A percentile compares a stretch with the other conserved stretches of the same genome.
Conservation (phyloP, 306 rosid genomes). For the Citrullus colocynthis region DNA sequence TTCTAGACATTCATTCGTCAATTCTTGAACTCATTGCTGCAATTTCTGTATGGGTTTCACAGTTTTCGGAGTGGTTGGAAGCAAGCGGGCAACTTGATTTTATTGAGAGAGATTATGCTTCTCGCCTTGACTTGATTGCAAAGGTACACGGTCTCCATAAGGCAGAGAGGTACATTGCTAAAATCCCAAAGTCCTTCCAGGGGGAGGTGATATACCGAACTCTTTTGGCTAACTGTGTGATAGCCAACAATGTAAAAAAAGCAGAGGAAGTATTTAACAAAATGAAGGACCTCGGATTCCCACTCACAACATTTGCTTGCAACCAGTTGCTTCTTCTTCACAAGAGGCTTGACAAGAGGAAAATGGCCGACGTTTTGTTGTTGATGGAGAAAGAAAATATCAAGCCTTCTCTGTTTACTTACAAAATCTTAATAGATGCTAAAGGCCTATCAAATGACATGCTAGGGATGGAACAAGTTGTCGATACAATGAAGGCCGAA, state of each 20-base stretch:
- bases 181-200: conserved; percentile 58
- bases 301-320: conserved; percentile 50
- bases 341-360: conserved; percentile 54
- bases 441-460: conserved; percentile 60
- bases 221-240: conserved; percentile 44
- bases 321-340: conserved; percentile 70
- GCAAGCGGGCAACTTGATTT: conserved; percentile 34
- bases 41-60: conserved; percentile 16
- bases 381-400: conserved; percentile 73
- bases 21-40: not conserved
- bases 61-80: conserved; percentile 79
- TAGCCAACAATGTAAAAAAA: conserved; percentile 33
- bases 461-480: conserved; percentile 63
- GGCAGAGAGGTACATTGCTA: conserved; percentile 56
- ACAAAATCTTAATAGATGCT: conserved; percentile 38
- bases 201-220: conserved; percentile 58
- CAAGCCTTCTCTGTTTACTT: conserved; percentile 54
- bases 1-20: not conserved
- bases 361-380: conserved; percentile 63
- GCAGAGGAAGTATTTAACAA: conserved; percentile 60
- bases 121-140: conserved; percentile 66
- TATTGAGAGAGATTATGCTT: conserved; percentile 58
- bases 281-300: conserved; percentile 58
- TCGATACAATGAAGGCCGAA: conserved; percentile 59
- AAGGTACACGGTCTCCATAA: conserved; percentile 37